Evolutionary conservation across 139 green algal species (phyloP), one percentile per base, ranked within the genome.

Genomic region (Mesotaenium endlicherianum): DNA sequence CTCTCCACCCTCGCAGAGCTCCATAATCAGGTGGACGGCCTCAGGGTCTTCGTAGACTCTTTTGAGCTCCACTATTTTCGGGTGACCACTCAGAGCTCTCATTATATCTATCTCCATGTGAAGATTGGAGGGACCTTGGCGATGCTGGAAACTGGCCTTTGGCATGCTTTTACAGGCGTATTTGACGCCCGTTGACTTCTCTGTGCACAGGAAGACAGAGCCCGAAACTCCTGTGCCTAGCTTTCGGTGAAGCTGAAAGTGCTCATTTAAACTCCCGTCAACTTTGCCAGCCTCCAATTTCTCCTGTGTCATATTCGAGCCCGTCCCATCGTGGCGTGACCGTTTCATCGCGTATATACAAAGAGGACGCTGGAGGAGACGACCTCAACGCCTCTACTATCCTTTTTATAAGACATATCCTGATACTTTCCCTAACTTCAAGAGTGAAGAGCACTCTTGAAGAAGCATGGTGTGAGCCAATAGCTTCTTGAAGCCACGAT

Each of bases 1-100:
- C 89, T 98, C 95, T 0, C 95, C 95, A 20, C 95, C 95, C 3
- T 86, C 90, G 87, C 93, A 97, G 6, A 98, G 82, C 87, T 97
- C 94, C 94, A 97, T 96, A 81, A 92, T 88, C 0, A 87, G 53
- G 83, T 97, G 95, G 31, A 97, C 93, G 39, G 97, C 93, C 20
- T 93, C 93, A 85, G 97, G 91, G 57, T 81, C 90, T 88, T 98
- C 94, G 76, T 93, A 97, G 81, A 97, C 92, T 45, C 93, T 88
- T 34, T 97, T 93, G 34, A 97, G 92, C 53, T 84, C 89, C 41
- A 94, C 93, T 42, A 97, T 90, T 89, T 96, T 93, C 2, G 81
- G 74, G 82, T 97, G 92, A n/a, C 91, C 91, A 53, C 67, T 69
- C 40, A 97, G 87, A 83, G 97, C 94, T 77, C 97, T 89, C 91